Evolutionary conservation across 139 green algal species (phyloP).

Genomic region (Tetradesmus lagerheimii): DNA sequence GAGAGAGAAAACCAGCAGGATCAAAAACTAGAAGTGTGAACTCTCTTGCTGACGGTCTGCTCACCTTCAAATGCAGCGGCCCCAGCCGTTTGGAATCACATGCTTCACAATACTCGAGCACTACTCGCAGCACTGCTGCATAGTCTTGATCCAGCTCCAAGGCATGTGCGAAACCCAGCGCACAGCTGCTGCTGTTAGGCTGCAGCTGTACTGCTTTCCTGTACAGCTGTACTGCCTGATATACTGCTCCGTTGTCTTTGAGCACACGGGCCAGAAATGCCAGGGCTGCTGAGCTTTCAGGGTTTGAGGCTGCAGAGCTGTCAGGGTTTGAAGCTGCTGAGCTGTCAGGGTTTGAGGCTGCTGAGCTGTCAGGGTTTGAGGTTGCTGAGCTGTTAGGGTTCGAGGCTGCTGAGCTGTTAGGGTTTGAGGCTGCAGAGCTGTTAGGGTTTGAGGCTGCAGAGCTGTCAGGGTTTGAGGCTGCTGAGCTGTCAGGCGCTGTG

Average conservation of each 20-base stretch:
- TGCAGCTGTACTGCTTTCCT: conserved; percentile 29
- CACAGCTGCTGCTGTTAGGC: conserved; percentile 56
- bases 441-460: conserved; percentile 50
- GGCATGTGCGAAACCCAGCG: conserved; percentile 71
- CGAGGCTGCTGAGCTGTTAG: conserved; percentile 51
- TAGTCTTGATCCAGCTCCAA: conserved; percentile 69
- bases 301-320: conserved; percentile 67
- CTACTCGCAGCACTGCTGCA: conserved; percentile 44
- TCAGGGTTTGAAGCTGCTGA: conserved; percentile 64
- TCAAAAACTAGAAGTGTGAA: no score
- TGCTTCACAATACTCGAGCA: neutral
- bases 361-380: conserved; percentile 20
- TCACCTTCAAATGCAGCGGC: neutral
- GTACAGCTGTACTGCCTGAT: conserved; percentile 52
- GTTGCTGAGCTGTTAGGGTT: conserved; percentile 49
- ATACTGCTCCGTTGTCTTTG: conserved; percentile 72
- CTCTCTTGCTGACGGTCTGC: no score
- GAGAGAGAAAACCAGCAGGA: no score
- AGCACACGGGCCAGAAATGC: conserved; percentile 74
- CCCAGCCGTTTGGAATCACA: neutral
- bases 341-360: conserved; percentile 49
- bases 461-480: conserved; percentile 49
- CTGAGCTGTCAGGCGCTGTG: conserved; percentile 8
- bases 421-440: conserved; percentile 51
- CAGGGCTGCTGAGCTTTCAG: conserved; percentile 57